Evolutionary conservation across 805 yeast species (phyloP).

Genomic region (Pichia scutulata): DNA sequence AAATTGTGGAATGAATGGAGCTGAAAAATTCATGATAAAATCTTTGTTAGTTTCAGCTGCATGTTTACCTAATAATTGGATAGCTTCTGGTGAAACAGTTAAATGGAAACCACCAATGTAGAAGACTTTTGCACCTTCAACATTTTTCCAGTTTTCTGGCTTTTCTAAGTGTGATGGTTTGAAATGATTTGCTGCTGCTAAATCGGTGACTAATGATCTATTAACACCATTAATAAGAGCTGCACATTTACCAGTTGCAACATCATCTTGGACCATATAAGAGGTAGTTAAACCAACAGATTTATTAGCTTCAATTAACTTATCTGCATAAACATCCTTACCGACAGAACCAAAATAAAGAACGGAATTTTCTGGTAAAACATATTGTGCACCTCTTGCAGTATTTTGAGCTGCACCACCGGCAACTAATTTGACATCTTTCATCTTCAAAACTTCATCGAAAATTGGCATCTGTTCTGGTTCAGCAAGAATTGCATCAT

Average conservation of each 20-base stretch:
- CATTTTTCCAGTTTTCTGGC: constrained; percentile 84
- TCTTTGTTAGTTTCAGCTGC: constrained; percentile 41
- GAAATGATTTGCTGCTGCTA: constrained; percentile 98
- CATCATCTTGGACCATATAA: constrained; percentile 70
- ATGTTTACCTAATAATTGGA: constrained; percentile 80
- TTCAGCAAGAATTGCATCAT: constrained; percentile 86
- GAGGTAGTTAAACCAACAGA: constrained; percentile 82
- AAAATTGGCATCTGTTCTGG: constrained; percentile 81
- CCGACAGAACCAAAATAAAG: constrained; percentile 97
- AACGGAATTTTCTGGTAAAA: constrained; percentile 74
- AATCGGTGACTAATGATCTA: constrained; percentile 92
- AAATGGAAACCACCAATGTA: constrained; percentile 99
- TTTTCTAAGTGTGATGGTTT: constrained; percentile 78
- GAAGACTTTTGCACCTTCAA: constrained; percentile 71
- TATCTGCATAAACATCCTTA: constrained; percentile 77
- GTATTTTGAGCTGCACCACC: constrained; percentile 99
- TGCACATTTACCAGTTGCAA: constrained; percentile 96
- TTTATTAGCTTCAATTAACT: constrained; percentile 73
- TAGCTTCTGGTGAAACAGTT: constrained; percentile 96
- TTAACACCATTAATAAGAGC: constrained; percentile 77
- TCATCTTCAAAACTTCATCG: constrained; percentile 61
- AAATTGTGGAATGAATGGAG: constrained; percentile 94
- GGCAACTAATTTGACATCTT: constrained; percentile 68
- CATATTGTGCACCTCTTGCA: constrained; percentile 96
- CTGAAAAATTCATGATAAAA: constrained; percentile 81